Base-by-base conservation (phyloP, 257 asterid species). In the Petunia secreta region DNA sequence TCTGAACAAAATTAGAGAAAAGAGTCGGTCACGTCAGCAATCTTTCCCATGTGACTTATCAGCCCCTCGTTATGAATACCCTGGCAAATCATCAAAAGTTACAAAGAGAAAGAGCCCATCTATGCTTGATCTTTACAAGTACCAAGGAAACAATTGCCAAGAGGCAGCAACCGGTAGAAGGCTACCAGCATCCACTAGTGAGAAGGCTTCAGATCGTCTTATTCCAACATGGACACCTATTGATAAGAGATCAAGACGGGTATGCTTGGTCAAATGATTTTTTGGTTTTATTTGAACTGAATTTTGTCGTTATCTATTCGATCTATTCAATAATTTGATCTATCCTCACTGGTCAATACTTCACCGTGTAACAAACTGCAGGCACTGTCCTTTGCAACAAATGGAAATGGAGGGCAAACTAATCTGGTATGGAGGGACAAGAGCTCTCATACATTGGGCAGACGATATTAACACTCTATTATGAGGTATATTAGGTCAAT, bases 231-330 rank as follows among this genome's bases (percentile, higher is more conserved):
- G 88, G 89, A 94, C 99, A 81, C 98, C 99, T 80, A 75, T 83
- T 36, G 99, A 96, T 84, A 94, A 94, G 91, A 94, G 88, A 88
- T 89, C 98, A 80, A 92, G 91, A 84, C 84, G 87, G 90, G 98
- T 96, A 88, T 58, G 89, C 39, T 60, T 71, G 69, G 65, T 83
- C 76, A 77, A 80, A 63, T 75, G 77, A 67, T 83, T 34, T 46
- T 38, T 57, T 60, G 77, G 78, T 63, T 36, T 52, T 25, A 25
- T 81, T 76, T 64, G 37, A 55, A 41, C 75, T 62, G 65, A 79
- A 34, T 73, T 34, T 41, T 11, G 52, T 10, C 2, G 57, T 52
- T 52, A 0, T 73, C 25, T 25, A 25, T 25, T 25, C 25, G 25
- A 25, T 48, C 75, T 64, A 9, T 63, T 40, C 63, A 50, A 52